Percentiles rank a stretch among this genome's conserved stretches.
phyloP scores from a whole-genome alignment of 305 asterid genomes.

The Plantago coronopus region DNA sequence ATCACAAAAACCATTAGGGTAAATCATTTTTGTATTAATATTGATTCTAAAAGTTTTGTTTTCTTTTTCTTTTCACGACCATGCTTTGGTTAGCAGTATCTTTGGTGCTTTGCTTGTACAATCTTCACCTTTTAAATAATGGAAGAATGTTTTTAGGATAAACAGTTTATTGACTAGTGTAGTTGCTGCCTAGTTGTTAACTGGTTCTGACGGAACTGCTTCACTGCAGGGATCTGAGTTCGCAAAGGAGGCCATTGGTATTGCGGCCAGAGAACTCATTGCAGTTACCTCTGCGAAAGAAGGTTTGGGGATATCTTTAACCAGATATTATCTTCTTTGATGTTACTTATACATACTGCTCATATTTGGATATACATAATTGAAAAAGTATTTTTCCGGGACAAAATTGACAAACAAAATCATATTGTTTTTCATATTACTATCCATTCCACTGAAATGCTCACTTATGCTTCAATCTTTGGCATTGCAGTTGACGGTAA shows the following conservation, averaged over 20 bases:
- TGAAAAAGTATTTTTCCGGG: too few relatives aligned
- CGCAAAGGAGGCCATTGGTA: slow-evolving; percentile 62
- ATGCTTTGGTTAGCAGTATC: too few relatives aligned
- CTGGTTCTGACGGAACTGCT: slow-evolving; percentile 17
- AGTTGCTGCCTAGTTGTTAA: slow-evolving; percentile 7
- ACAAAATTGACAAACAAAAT: not conserved
- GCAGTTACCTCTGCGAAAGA: slow-evolving; percentile 59
- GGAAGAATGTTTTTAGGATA: too few relatives aligned
- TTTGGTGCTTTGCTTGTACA: too few relatives aligned
- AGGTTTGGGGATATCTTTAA: slow-evolving; percentile 41
- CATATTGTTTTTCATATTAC: slow-evolving; percentile 8
- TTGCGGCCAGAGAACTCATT: slow-evolving; percentile 67
- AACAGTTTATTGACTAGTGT: slow-evolving; percentile 12
- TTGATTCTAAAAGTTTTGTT: too few relatives aligned
- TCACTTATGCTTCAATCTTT: slow-evolving; percentile 10
- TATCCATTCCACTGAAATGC: slow-evolving; percentile 1
- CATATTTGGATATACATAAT: too few relatives aligned
- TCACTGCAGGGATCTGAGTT: slow-evolving; percentile 63
- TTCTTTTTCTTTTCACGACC: too few relatives aligned
- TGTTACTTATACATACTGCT: slow-evolving; percentile 20
- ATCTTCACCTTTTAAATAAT: too few relatives aligned
- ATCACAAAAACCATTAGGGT: too few relatives aligned
- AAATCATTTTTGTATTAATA: too few relatives aligned
- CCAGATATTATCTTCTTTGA: slow-evolving; percentile 1
- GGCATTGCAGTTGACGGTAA: slow-evolving; percentile 52